A percentile compares a stretch with the other conserved stretches of the same genome.
Conservation (phyloP, 2,329 filamentous ascomycete species). For the Cladosporium sp. region DNA sequence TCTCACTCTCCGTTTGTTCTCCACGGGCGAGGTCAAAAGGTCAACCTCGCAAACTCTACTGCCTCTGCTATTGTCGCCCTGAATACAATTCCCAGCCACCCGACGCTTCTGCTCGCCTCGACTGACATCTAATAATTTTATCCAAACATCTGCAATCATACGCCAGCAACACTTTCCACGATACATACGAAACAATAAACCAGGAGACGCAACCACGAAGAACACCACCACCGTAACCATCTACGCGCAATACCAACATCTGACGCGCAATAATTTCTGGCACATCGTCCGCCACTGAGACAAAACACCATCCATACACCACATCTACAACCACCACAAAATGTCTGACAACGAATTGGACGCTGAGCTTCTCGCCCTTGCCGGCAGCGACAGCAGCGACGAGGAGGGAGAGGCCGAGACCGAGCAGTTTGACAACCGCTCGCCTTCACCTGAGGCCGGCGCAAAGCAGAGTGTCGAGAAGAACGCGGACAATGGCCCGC, state of each 20-base stretch:
- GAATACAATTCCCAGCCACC: background rate
- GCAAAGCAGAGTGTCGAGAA: constrained; percentile 41
- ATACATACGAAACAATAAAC: background rate
- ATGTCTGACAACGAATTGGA: constrained; percentile 65
- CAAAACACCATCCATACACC: background rate
- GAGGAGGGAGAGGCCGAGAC: constrained; percentile 47
- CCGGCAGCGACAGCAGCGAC: constrained; percentile 63
- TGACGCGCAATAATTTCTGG: background rate
- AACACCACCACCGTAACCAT: background rate
- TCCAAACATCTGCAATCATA: constrained; percentile 1
- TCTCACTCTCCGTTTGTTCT: background rate
- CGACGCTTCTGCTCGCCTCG: background rate
- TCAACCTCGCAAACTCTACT: background rate
- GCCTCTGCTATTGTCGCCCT: constrained; percentile 7
- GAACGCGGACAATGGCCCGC: constrained; percentile 34
- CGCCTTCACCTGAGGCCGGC: constrained; percentile 51
- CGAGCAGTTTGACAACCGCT: constrained; percentile 58
- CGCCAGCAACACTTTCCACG: background rate
- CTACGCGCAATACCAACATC: background rate
- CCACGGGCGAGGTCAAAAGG: constrained; percentile 5
- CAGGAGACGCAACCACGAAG: constrained; percentile 13
- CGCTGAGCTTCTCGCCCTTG: constrained; percentile 89
- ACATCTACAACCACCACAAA: background rate
- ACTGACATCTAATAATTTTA: background rate
- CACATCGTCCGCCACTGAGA: background rate